Evolutionary conservation across 768 basidiomycete genomes (phyloP).

Genomic region (Asterophora parasitica): DNA sequence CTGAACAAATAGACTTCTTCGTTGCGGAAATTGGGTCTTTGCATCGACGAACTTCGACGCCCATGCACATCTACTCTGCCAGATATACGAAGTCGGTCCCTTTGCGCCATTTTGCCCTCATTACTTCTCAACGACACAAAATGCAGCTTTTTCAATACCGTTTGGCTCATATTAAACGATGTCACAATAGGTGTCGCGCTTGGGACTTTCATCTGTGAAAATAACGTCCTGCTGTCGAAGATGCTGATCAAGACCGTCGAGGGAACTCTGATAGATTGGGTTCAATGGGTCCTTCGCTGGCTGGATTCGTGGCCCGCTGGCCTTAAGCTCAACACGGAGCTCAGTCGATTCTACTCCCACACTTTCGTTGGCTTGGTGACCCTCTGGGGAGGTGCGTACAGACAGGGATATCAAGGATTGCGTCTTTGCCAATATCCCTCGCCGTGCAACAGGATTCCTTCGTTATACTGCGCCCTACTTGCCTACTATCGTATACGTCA

Average conservation of each 20-base stretch:
- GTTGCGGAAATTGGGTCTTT: slow-evolving; percentile 38
- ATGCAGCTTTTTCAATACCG: slow-evolving; percentile 79
- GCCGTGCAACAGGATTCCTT: slow-evolving; percentile 20
- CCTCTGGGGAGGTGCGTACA: slow-evolving; percentile 68
- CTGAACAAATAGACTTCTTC: slow-evolving; percentile 43
- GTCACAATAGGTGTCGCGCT: slow-evolving; percentile 76
- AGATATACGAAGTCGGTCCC: slow-evolving; percentile 62
- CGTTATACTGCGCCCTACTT: slow-evolving; percentile 23
- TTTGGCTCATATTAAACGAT: slow-evolving; percentile 92
- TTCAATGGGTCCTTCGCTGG: slow-evolving; percentile 65
- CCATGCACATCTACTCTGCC: slow-evolving; percentile 40
- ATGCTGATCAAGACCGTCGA: slow-evolving; percentile 32
- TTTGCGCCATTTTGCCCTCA: background rate
- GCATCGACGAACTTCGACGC: slow-evolving; percentile 28
- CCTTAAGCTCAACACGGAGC: slow-evolving; percentile 90
- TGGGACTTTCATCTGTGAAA: slow-evolving; percentile 67
- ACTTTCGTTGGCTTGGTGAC: slow-evolving; percentile 61
- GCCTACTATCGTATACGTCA: slow-evolving; percentile 24
- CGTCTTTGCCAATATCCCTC: background rate
- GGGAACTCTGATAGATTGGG: slow-evolving; percentile 39
- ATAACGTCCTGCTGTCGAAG: slow-evolving; percentile 43
- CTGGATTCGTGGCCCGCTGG: slow-evolving; percentile 95
- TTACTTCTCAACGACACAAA: background rate
- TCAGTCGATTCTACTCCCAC: slow-evolving; percentile 82
- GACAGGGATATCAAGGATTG: background rate